Evolutionary conservation across 2,329 filamentous ascomycete genomes (phyloP).

Genomic region (Colletotrichum australisinense): DNA sequence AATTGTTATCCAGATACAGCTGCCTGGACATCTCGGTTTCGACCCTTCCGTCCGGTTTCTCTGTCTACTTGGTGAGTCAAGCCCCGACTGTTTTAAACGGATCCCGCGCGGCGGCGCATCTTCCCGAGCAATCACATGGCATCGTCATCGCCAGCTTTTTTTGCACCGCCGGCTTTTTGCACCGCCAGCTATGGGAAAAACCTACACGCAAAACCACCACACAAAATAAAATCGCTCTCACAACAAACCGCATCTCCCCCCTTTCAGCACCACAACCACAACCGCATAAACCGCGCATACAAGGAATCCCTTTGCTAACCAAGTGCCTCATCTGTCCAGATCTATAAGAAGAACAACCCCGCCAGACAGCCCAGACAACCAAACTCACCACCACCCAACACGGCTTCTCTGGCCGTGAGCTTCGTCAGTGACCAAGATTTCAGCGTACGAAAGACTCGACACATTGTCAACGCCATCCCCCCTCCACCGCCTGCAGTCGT

Average conservation of each 20-base stretch:
- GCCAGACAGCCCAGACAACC: no score
- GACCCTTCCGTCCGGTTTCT: conserved; percentile 18
- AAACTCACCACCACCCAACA: no score
- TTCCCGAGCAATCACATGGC: conserved; percentile 32
- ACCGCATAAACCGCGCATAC: conserved; percentile 13
- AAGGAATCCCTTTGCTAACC: conserved; percentile 9
- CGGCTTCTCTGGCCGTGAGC: conserved; percentile 72
- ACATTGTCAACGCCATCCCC: conserved; percentile 75
- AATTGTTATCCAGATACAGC: conserved; percentile 18
- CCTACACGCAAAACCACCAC: neutral
- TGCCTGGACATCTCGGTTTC: conserved; percentile 21
- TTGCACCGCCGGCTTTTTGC: no score
- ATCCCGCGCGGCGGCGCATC: conserved; percentile 4
- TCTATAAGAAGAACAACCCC: conserved; percentile 36
- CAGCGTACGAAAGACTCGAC: conserved; percentile 71
- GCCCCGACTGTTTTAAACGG: conserved; percentile 1
- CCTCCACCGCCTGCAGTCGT: conserved; percentile 62
- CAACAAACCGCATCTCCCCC: neutral
- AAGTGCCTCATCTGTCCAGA: conserved; percentile 11
- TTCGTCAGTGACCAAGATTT: conserved; percentile 78
- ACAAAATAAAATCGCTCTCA: conserved; percentile 14
- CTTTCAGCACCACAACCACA: neutral
- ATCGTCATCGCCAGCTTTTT: conserved; percentile 15
- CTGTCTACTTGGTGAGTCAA: conserved; percentile 22
- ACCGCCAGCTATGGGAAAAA: neutral